Conservation (phyloP, 129 eudicot species). For the Lactuca sativa region DNA sequence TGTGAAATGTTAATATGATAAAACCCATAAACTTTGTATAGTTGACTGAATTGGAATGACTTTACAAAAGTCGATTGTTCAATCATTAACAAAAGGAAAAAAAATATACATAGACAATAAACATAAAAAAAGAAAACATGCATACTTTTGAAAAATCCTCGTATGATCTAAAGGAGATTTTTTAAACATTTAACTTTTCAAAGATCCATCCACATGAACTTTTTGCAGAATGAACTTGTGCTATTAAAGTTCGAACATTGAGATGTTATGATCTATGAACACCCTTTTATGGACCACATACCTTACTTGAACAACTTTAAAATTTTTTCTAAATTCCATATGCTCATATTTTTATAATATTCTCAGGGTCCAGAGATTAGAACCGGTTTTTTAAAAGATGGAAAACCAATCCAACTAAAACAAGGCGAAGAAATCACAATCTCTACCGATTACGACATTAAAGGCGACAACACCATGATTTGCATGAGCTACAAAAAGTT, state of each 20-base stretch:
- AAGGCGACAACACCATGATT: constrained; percentile 47
- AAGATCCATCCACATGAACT: neutral
- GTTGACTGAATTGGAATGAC: too few relatives aligned
- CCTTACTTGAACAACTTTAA: neutral
- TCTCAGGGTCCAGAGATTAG: constrained; percentile 67
- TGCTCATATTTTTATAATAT: constrained; percentile 2
- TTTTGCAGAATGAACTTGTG: neutral
- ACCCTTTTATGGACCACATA: neutral
- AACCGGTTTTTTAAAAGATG: constrained; percentile 61
- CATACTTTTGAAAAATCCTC: neutral
- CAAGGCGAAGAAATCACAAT: constrained; percentile 55
- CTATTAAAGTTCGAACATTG: neutral
- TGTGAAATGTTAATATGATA: too few relatives aligned
- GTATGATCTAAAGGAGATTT: neutral
- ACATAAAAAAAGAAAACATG: too few relatives aligned
- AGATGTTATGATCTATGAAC: neutral
- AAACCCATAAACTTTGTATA: too few relatives aligned
- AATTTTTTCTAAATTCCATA: neutral
- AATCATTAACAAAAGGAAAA: too few relatives aligned
- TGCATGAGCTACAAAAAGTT: constrained; percentile 69
- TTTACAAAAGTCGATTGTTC: too few relatives aligned
- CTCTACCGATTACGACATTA: constrained; percentile 47
- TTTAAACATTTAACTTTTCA: neutral
- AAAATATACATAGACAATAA: too few relatives aligned
- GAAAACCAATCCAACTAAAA: constrained; percentile 46